These are phyloP conservation scores for Coniosporium apollinis DNA, from an alignment of 495 filamentous ascomycete genomes.

Conservation along the genomic window DNA sequence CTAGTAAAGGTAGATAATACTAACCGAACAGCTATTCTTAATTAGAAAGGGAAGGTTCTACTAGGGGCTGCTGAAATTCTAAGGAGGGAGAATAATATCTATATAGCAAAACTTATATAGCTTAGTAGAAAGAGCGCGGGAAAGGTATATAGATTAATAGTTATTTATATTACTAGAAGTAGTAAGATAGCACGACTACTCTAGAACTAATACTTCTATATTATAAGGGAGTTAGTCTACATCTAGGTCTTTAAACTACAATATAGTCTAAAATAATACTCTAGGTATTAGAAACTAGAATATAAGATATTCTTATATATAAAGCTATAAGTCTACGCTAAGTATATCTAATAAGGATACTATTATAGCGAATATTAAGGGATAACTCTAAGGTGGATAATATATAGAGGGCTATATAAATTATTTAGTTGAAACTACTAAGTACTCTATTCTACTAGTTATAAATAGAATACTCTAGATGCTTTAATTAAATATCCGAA, in stretches of 20 bases:
- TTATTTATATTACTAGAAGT: slow-evolving; percentile 20
- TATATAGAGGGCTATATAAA: too few relatives aligned
- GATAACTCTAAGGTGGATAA: too few relatives aligned
- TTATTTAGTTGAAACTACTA: neutral
- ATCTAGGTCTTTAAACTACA: slow-evolving; percentile 7
- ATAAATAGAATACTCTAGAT: too few relatives aligned
- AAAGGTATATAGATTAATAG: slow-evolving; percentile 23
- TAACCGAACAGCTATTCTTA: slow-evolving; percentile 17
- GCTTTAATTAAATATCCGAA: too few relatives aligned
- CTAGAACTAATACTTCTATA: slow-evolving; percentile 17
- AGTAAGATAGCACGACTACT: slow-evolving; percentile 16
- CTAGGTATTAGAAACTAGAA: too few relatives aligned
- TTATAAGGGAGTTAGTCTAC: slow-evolving; percentile 15
- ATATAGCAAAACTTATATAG: slow-evolving; percentile 7
- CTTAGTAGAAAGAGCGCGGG: slow-evolving; percentile 19
- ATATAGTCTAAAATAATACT: neutral
- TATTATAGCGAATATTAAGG: too few relatives aligned
- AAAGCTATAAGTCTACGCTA: too few relatives aligned
- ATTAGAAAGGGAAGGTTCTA: slow-evolving; percentile 7
- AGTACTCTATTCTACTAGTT: too few relatives aligned
- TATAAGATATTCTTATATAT: too few relatives aligned
- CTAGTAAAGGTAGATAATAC: slow-evolving; percentile 22
- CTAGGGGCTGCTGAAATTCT: neutral
- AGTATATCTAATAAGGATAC: too few relatives aligned
- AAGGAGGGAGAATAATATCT: slow-evolving; percentile 6